These are phyloP conservation scores for Lactarius hatsudake DNA, from an alignment of 768 basidiomycete genomes.

Conservation along the genomic window DNA sequence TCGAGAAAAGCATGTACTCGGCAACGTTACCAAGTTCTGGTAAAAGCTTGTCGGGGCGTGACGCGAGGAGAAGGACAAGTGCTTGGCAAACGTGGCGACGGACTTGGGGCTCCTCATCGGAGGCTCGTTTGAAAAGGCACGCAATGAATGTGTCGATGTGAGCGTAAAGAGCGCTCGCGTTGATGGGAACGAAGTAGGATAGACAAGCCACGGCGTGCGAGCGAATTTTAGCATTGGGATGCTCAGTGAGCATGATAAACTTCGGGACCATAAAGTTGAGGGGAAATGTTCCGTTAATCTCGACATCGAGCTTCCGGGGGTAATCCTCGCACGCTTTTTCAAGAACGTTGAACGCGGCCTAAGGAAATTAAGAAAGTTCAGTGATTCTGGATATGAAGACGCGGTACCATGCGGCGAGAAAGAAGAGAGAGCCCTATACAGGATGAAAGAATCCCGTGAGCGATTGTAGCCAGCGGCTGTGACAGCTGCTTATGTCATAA, in stretches of 20 bases:
- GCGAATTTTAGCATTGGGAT: slow-evolving; percentile 85
- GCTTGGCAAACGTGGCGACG: slow-evolving; percentile 95
- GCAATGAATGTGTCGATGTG: slow-evolving; percentile 94
- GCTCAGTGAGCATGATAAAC: slow-evolving; percentile 85
- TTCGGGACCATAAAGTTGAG: slow-evolving; percentile 97
- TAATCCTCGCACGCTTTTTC: slow-evolving; percentile 98
- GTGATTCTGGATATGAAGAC: slow-evolving; percentile 6
- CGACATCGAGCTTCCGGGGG: slow-evolving; percentile 91
- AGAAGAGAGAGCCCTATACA: neutral
- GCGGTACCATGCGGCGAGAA: neutral
- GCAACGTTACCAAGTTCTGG: slow-evolving; percentile 95
- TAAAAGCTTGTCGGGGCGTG: slow-evolving; percentile 93
- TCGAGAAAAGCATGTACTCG: slow-evolving; percentile 98
- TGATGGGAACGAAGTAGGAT: slow-evolving; percentile 88
- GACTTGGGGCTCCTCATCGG: slow-evolving; percentile 90
- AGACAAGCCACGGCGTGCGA: slow-evolving; percentile 91
- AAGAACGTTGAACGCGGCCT: slow-evolving; percentile 92
- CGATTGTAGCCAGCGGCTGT: neutral
- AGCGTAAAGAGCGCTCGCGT: slow-evolving; percentile 79
- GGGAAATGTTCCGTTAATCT: slow-evolving; percentile 88
- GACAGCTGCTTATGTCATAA: neutral
- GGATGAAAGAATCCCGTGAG: neutral
- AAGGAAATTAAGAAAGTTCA: slow-evolving; percentile 18
- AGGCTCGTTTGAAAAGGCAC: slow-evolving; percentile 90
- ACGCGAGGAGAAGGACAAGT: slow-evolving; percentile 87